Evolutionary conservation across 176 grass and related monocot species (phyloP).

Genomic region (Aegilops bicornis): DNA sequence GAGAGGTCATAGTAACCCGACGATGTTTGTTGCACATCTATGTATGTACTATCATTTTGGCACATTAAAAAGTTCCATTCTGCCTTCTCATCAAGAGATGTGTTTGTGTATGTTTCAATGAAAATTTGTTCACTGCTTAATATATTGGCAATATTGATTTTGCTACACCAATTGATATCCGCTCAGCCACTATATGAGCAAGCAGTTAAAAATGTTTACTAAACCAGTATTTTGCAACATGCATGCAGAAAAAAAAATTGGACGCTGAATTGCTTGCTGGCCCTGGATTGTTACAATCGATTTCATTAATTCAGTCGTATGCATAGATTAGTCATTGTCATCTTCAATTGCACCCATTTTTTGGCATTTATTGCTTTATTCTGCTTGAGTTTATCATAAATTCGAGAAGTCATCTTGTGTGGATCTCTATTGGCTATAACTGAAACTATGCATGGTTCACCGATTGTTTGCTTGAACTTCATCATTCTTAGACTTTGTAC

Average conservation of each 20-base stretch:
- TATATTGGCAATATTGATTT: background rate
- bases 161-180: background rate
- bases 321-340: background rate
- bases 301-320: background rate
- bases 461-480: background rate
- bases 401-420: background rate
- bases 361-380: background rate
- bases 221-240: background rate
- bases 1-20: background rate
- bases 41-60: background rate
- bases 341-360: background rate
- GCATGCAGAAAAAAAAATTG: background rate
- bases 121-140: background rate
- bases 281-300: background rate
- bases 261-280: background rate
- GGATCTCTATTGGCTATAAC: background rate
- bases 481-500: background rate
- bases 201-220: background rate
- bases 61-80: slow-evolving; percentile 5
- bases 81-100: background rate
- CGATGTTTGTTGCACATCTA: background rate
- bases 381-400: background rate
- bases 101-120: background rate
- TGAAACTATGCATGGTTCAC: background rate
- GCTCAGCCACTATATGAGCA: background rate